Evolutionary conservation across 768 basidiomycete species (phyloP).

Genomic region (Leucocoprinus leucothites): DNA sequence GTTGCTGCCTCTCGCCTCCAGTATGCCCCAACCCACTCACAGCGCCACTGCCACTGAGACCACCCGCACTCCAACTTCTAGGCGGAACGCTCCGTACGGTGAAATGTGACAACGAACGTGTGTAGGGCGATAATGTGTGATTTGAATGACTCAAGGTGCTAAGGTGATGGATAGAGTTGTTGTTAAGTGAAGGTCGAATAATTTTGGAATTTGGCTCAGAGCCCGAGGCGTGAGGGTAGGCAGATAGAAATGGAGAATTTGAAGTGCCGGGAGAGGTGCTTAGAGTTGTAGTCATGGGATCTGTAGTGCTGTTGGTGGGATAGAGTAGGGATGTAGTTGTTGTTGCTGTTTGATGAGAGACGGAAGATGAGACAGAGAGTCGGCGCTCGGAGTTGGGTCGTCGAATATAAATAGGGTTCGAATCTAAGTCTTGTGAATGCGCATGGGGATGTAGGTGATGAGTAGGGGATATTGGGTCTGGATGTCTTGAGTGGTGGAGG

Average conservation of each 20-base stretch:
- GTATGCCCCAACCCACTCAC: conserved; percentile 16
- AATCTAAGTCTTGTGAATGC: conserved; percentile 1
- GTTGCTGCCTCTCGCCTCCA: conserved; percentile 36
- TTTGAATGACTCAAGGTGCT: conserved; percentile 85
- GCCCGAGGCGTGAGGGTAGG: conserved; percentile 11
- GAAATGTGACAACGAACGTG: conserved; percentile 85
- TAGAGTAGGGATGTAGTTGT: conserved; percentile 21
- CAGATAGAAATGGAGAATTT: not conserved
- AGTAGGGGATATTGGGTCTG: conserved; percentile 22
- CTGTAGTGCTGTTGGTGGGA: conserved; percentile 9
- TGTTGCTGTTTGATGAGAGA: conserved; percentile 47
- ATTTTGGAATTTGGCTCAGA: conserved; percentile 46
- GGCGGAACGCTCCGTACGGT: conserved; percentile 89
- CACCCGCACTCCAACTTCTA: conserved; percentile 27
- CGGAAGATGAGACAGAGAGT: conserved; percentile 53
- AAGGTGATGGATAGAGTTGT: conserved; percentile 79
- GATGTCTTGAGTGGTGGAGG: conserved; percentile 45
- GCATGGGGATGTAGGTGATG: conserved; percentile 10
- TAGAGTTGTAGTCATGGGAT: conserved; percentile 6
- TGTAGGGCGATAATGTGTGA: conserved; percentile 93
- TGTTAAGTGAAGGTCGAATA: conserved; percentile 61
- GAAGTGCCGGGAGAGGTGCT: conserved; percentile 17
- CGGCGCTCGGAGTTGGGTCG: conserved; percentile 27
- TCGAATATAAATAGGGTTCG: conserved; percentile 22
- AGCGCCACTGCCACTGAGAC: conserved; percentile 12